Evolutionary conservation across 306 rosid genomes (phyloP).

Genomic region (Acacia confusa): DNA sequence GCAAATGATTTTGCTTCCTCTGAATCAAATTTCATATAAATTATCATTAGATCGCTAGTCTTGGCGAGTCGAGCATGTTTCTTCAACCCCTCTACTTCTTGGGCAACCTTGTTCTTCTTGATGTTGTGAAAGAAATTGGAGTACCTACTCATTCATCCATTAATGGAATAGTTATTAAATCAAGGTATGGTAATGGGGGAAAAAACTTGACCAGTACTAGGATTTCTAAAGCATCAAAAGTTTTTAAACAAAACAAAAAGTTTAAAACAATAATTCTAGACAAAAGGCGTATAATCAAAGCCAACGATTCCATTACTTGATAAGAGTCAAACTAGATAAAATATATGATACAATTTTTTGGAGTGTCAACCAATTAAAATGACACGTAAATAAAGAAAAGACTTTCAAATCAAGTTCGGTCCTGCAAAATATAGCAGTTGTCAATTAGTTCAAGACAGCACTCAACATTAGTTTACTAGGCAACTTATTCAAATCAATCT

Average conservation of each 20-base stretch:
- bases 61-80: background rate
- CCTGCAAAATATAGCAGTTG: background rate
- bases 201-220: background rate
- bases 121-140: background rate
- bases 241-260: background rate
- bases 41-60: background rate
- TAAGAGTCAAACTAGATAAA: background rate
- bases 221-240: background rate
- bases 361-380: background rate
- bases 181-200: background rate
- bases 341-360: background rate
- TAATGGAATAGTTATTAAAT: background rate
- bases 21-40: no score
- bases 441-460: background rate
- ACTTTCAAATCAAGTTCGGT: background rate
- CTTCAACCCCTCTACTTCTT: background rate
- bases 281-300: background rate
- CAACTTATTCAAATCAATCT: background rate
- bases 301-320: no score
- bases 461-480: background rate
- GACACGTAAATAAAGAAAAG: background rate
- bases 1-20: no score
- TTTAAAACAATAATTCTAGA: background rate
- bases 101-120: background rate
- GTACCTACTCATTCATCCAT: background rate